phyloP scores from a whole-genome alignment of 148 eudicot species.

The Selenicereus undatus region DNA sequence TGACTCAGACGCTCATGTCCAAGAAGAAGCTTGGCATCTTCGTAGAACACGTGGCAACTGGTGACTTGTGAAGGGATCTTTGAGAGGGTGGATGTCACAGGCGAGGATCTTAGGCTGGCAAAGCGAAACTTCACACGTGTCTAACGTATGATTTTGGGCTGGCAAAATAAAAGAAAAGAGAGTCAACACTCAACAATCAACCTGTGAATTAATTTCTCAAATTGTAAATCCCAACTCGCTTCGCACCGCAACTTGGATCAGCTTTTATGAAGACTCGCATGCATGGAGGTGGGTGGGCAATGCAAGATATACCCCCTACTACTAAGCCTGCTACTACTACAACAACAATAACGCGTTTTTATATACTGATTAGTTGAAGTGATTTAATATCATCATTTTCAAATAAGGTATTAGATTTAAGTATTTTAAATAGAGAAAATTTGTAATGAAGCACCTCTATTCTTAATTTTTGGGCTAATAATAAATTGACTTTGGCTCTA shows the following conservation, averaged over 20 bases:
- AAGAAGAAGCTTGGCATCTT: background rate
- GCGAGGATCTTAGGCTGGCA: conserved; percentile 14
- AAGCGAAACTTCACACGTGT: conserved; percentile 6
- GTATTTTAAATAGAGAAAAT: too few species aligned
- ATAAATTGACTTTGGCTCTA: too few species aligned
- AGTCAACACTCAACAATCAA: background rate
- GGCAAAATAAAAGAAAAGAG: background rate
- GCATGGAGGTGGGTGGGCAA: background rate
- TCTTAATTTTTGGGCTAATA: too few species aligned
- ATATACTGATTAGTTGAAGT: too few species aligned
- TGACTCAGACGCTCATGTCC: background rate
- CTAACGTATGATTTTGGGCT: conserved; percentile 5
- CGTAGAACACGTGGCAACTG: conserved; percentile 13
- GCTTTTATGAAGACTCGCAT: background rate
- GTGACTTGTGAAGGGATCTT: background rate
- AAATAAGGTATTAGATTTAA: too few species aligned
- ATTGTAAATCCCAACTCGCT: background rate
- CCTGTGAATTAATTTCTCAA: background rate
- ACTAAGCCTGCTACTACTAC: too few species aligned
- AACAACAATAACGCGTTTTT: too few species aligned
- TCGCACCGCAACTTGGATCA: background rate
- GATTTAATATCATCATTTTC: too few species aligned
- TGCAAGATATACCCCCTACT: background rate
- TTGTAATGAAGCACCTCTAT: too few species aligned
- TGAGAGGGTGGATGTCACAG: conserved; percentile 9